Evolutionary conservation across 305 asterid species (phyloP).

Genomic region (Rubia peregrina): DNA sequence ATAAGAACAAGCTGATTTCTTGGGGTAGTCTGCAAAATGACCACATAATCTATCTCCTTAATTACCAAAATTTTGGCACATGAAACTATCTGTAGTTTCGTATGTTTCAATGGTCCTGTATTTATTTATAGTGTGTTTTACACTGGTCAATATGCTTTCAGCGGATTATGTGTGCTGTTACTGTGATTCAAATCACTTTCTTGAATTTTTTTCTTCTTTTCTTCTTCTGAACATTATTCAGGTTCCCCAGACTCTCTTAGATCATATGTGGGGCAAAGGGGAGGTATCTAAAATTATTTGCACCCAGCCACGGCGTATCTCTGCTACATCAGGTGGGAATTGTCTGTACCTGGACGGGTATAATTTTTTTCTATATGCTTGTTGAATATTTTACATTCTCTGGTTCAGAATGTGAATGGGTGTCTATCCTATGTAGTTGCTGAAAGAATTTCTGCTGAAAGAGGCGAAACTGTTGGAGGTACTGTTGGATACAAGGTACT

Average conservation of each 20-base stretch:
- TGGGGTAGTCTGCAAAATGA: background rate
- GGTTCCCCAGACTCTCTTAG: constrained; percentile 94
- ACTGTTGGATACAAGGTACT: constrained; percentile 95
- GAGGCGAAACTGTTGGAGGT: constrained; percentile 85
- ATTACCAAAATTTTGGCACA: background rate
- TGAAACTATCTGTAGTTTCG: background rate
- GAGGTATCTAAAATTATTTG: constrained; percentile 83
- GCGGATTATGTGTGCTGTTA: background rate
- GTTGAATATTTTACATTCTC: constrained; percentile 10
- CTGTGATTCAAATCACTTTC: background rate
- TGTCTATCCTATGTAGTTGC: constrained; percentile 59
- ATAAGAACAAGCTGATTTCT: background rate
- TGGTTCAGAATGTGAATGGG: constrained; percentile 17
- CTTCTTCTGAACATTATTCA: constrained; percentile 24
- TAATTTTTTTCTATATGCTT: constrained; percentile 6
- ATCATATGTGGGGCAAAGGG: constrained; percentile 80
- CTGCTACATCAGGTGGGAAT: constrained; percentile 83
- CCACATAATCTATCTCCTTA: background rate
- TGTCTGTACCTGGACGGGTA: constrained; percentile 11
- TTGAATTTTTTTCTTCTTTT: background rate
- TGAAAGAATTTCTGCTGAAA: constrained; percentile 90
- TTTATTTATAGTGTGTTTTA: background rate
- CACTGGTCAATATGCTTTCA: background rate
- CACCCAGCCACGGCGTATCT: constrained; percentile 91
- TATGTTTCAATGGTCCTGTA: background rate